A percentile compares a stretch with the other conserved stretches of the same genome.
Evolutionary conservation across 2,329 filamentous ascomycete species (phyloP).

Genomic region (Diaporthe capsici): DNA sequence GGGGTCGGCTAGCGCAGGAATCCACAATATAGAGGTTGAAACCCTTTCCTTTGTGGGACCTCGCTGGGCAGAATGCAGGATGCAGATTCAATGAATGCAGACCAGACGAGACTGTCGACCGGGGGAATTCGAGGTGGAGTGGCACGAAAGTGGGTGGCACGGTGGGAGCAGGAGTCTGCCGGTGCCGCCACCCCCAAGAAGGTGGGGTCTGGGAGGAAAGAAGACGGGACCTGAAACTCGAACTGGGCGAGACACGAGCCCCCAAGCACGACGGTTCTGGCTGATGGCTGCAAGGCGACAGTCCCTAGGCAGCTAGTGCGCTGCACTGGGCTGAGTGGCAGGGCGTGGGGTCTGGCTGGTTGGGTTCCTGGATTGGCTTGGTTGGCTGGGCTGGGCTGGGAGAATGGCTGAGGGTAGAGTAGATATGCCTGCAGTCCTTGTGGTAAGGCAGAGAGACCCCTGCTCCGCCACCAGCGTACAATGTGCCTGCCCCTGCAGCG

Average conservation of each 20-base stretch:
- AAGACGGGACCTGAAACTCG: slow-evolving; percentile 30
- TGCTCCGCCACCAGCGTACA: slow-evolving; percentile 5
- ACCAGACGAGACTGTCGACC: background rate
- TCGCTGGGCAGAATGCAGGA: slow-evolving; percentile 28
- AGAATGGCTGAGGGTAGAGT: no score
- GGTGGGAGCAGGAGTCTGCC: no score
- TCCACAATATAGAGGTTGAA: slow-evolving; percentile 30
- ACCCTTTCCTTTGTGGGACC: slow-evolving; percentile 24
- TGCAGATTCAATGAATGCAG: slow-evolving; percentile 6
- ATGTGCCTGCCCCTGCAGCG: slow-evolving; percentile 21
- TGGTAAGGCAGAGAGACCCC: slow-evolving; percentile 20
- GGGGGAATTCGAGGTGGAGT: background rate
- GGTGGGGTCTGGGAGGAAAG: slow-evolving; percentile 22
- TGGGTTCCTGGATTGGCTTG: background rate
- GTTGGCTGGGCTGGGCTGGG: background rate
- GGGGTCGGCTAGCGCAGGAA: slow-evolving; percentile 26
- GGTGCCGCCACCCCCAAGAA: slow-evolving; percentile 20
- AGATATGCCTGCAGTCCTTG: no score
- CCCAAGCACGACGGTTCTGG: background rate
- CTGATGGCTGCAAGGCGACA: background rate
- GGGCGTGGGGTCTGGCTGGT: background rate
- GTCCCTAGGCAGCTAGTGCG: background rate
- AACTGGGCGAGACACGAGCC: slow-evolving; percentile 10
- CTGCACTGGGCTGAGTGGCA: background rate
- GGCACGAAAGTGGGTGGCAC: background rate